Evolutionary conservation across 257 asterid genomes (phyloP), one percentile per base, ranked within the genome.

Genomic region (Linderniella brevidens): DNA sequence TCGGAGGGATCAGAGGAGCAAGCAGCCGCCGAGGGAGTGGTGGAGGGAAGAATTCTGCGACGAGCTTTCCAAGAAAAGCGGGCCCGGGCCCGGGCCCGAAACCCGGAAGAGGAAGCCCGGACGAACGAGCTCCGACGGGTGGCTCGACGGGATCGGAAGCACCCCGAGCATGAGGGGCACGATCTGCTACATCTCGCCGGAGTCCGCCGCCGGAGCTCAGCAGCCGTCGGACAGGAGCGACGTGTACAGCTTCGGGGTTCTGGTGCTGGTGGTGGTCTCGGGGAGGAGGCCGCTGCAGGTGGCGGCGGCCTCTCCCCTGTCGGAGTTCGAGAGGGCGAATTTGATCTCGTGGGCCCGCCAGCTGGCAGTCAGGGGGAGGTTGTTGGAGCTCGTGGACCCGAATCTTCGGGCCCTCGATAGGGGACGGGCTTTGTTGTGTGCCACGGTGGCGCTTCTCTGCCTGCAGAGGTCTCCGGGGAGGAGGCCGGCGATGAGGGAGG

Each of bases 81-180:
- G 52, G n/a, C 54, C 11, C 7, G 63, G 68, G 49, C 37, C 40
- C 81, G 73, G 0, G 82, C 66, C 54, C 67, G 60, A 43, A 78
- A n/a, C n/a, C n/a, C 68, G 66, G 75, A 77, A 60, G 64, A 78
- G 73, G 67, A 64, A 58, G 82, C 65, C 40, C 56, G 67, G 88
- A 43, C 57, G 77, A 46, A 60, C 59, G 46, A 88, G 93, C 75
- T 70, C 80, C 40, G 95, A 86, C 61, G 68, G 90, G 55, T 79
- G 94, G 94, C 48, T 79, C 10, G 97, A 88, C 18, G 79, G 82
- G 50, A 75, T 87, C 36, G 80, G 95, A 48, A 84, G 98, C 49
- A 88, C 95, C 0, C 95, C 98, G 0, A 88, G 95, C 52, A 84
- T 84, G 95, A 70, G 98, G 58, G 98, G 98, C 17, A 88, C 98